These are phyloP conservation scores for Lactarius tabidus DNA, from an alignment of 768 basidiomycete genomes.

Conservation along the genomic window DNA sequence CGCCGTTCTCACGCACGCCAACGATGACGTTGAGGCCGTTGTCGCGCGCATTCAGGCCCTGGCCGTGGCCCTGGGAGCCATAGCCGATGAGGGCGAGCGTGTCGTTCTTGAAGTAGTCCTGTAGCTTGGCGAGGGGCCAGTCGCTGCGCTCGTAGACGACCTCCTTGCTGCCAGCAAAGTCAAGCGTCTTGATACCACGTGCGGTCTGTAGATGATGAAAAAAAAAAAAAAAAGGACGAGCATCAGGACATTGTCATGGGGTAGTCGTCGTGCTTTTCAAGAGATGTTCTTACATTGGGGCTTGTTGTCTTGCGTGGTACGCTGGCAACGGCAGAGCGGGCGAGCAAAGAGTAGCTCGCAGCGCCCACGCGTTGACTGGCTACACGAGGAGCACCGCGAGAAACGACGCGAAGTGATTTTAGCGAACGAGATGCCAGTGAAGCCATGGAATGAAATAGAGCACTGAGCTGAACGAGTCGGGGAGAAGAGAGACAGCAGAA, in stretches of 20 bases:
- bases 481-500: neutral
- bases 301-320: slow-evolving; percentile 25
- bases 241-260: slow-evolving; percentile 5
- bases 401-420: slow-evolving; percentile 57
- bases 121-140: slow-evolving; percentile 97
- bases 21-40: slow-evolving; percentile 98
- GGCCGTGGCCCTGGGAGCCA: slow-evolving; percentile 97
- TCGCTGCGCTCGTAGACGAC: slow-evolving; percentile 92
- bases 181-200: slow-evolving; percentile 91
- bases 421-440: slow-evolving; percentile 62
- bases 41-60: slow-evolving; percentile 98
- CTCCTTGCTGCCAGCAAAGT: slow-evolving; percentile 94
- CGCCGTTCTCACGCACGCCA: slow-evolving; percentile 95
- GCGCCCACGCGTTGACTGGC: slow-evolving; percentile 41
- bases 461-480: neutral
- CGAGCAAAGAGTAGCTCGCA: slow-evolving; percentile 61
- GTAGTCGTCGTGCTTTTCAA: neutral
- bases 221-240: neutral
- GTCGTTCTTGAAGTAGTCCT: slow-evolving; percentile 99
- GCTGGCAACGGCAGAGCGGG: slow-evolving; percentile 36
- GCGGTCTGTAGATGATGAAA: slow-evolving; percentile 44
- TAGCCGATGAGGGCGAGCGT: slow-evolving; percentile 99
- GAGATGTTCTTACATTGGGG: slow-evolving; percentile 1
- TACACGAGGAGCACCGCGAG: slow-evolving; percentile 60
- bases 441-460: slow-evolving; percentile 44